Evolutionary conservation across 768 basidiomycete species (phyloP), one percentile per base, ranked within the genome.

Genomic region (Kwoniella europaea): DNA sequence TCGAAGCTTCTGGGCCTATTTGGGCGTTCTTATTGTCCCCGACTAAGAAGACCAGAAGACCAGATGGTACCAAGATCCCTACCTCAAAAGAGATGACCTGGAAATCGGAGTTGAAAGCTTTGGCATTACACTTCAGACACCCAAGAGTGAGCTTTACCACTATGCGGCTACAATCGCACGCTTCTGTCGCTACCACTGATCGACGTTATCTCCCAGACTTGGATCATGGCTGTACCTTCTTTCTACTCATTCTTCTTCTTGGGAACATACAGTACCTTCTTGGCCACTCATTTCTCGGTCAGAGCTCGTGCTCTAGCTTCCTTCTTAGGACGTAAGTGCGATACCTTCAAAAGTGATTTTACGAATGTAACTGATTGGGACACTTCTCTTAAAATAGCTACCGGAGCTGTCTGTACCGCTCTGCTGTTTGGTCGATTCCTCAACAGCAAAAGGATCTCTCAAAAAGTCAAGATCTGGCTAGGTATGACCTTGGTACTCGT

Each of bases 161-260:
- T 22, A 35, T 35, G 35, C 6, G 35, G 35, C 35, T 7, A 35
- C 35, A 7, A 35, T 35, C 7, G 35, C 35, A 35, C 35, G 35
- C 4, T 29, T 29, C 4, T 35, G 35, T 35, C 20, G 27, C 44
- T 9, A 50, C 22, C n/a, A 42, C 41, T 42, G 20, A 63, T 27
- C 20, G 29, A 0, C 9, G 12, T 10, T 16, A 59, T 44, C n/a
- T 41, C 18, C 10, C 55, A 73, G 68, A 73, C 68, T 41, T 70
- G 68, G 63, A 50, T 68, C 54, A 67, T 74, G 61, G 41, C 55
- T 42, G 16, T 77, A 62, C 73, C 73, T n/a, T 56, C 71, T 2
- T 69, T 74, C 63, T 77, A 72, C 53, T 74, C 73, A 7, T 77
- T 77, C 71, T 77, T 74, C 71, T 72, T 58, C 62, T 68, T 69